A percentile compares a stretch with the other conserved stretches of the same genome.
These are phyloP conservation scores for Lactarius deliciosus DNA, from an alignment of 768 basidiomycete genomes.

Conservation along the genomic window DNA sequence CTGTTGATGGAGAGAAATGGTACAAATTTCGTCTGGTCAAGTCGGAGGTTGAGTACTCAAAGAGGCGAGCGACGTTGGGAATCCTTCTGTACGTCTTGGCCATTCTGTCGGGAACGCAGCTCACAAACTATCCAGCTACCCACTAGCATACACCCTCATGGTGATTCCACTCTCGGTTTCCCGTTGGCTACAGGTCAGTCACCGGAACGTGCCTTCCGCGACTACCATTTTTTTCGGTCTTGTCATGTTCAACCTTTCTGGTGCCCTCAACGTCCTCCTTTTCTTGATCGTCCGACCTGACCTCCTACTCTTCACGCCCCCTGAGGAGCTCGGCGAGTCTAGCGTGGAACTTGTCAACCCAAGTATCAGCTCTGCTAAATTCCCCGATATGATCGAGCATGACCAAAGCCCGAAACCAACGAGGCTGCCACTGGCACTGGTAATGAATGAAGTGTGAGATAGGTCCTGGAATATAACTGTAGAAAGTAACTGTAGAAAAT, in stretches of 20 bases:
- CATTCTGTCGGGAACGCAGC: neutral
- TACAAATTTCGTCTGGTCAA: slow-evolving; percentile 36
- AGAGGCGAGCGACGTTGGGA: slow-evolving; percentile 19
- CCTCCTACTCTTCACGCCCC: slow-evolving; percentile 36
- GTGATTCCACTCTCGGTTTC: slow-evolving; percentile 43
- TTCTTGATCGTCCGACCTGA: slow-evolving; percentile 40
- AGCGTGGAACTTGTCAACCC: neutral
- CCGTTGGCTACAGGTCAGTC: slow-evolving; percentile 41
- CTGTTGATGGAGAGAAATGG: slow-evolving; percentile 36
- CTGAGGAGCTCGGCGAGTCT: neutral
- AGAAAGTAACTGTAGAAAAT: too few relatives aligned
- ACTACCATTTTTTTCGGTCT: slow-evolving; percentile 38
- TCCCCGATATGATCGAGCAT: neutral
- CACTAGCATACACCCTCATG: slow-evolving; percentile 40
- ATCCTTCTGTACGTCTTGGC: slow-evolving; percentile 34
- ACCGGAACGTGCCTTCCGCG: slow-evolving; percentile 32
- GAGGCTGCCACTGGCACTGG: too few relatives aligned
- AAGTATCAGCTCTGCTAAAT: neutral
- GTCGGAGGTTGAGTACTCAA: slow-evolving; percentile 10
- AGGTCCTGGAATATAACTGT: too few relatives aligned
- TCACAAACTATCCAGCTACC: slow-evolving; percentile 36
- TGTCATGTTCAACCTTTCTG: slow-evolving; percentile 40
- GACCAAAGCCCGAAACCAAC: slow-evolving; percentile 1
- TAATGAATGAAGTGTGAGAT: too few relatives aligned
- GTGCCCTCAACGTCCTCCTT: slow-evolving; percentile 42